These are phyloP conservation scores for Verticillium nubilum DNA, from an alignment of 2,329 filamentous ascomycete species.

Conservation along the genomic window DNA sequence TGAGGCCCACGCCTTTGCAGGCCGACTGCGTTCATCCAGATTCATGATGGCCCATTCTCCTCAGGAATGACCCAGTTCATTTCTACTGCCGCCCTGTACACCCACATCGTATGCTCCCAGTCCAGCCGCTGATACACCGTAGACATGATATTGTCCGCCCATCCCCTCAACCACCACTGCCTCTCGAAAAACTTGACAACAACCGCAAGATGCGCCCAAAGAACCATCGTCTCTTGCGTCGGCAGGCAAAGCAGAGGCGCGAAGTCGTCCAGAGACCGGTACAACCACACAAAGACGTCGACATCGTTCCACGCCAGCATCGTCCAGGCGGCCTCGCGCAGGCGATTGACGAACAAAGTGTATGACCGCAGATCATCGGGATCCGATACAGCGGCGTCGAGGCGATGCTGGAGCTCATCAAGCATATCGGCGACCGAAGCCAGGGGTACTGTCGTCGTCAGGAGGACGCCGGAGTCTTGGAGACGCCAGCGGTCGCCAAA, in stretches of 20 bases:
- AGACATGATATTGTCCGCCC: constrained; percentile 3
- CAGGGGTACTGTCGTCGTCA: background rate
- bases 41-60: no score
- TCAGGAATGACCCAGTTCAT: constrained; percentile 6
- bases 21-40: no score
- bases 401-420: background rate
- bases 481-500: background rate
- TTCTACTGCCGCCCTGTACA: constrained; percentile 3
- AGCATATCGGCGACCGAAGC: background rate
- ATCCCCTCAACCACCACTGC: constrained; percentile 7
- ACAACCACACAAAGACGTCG: constrained; percentile 4
- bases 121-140: constrained; percentile 1
- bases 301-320: background rate
- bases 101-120: constrained; percentile 2
- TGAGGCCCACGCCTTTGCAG: no score
- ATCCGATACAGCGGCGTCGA: background rate
- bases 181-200: constrained; percentile 1
- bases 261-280: constrained; percentile 3
- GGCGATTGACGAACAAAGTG: background rate
- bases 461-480: background rate
- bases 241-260: background rate
- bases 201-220: constrained; percentile 3
- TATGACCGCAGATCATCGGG: background rate
- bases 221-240: constrained; percentile 1
- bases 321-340: background rate